Evolutionary conservation across 306 rosid genomes (phyloP).

Genomic region (Quercus cerris): DNA sequence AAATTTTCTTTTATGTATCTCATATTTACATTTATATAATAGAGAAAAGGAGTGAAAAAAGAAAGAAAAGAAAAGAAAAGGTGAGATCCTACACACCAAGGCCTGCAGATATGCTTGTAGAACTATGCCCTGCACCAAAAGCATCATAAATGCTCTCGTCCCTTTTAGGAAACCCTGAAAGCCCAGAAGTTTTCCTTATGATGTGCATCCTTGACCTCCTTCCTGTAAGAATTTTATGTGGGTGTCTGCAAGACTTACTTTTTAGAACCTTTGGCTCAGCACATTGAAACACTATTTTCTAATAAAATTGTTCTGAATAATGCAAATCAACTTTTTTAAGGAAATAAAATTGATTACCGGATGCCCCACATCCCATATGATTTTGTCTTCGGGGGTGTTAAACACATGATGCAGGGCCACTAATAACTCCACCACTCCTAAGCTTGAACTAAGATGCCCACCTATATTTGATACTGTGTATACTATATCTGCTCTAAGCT

Average conservation of each 20-base stretch:
- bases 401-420: slow-evolving; percentile 91
- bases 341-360: slow-evolving; percentile 44
- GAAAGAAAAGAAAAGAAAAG: background rate
- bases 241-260: slow-evolving; percentile 55
- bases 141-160: slow-evolving; percentile 90
- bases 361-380: slow-evolving; percentile 98
- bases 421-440: slow-evolving; percentile 85
- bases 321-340: background rate
- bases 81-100: slow-evolving; percentile 55
- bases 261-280: slow-evolving; percentile 27
- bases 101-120: slow-evolving; percentile 96
- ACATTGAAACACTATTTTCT: background rate
- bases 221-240: slow-evolving; percentile 95
- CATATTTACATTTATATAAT: background rate
- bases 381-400: slow-evolving; percentile 78
- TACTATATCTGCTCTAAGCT: slow-evolving; percentile 77
- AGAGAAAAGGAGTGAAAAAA: background rate
- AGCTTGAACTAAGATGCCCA: slow-evolving; percentile 94
- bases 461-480: slow-evolving; percentile 61
- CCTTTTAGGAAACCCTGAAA: slow-evolving; percentile 91
- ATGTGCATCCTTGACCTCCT: slow-evolving; percentile 85
- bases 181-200: slow-evolving; percentile 87
- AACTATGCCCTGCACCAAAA: slow-evolving; percentile 91
- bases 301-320: background rate
- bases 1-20: slow-evolving; percentile 6